phyloP scores from a whole-genome alignment of 2,329 filamentous ascomycete genomes.

The Ilyonectria sp. region DNA sequence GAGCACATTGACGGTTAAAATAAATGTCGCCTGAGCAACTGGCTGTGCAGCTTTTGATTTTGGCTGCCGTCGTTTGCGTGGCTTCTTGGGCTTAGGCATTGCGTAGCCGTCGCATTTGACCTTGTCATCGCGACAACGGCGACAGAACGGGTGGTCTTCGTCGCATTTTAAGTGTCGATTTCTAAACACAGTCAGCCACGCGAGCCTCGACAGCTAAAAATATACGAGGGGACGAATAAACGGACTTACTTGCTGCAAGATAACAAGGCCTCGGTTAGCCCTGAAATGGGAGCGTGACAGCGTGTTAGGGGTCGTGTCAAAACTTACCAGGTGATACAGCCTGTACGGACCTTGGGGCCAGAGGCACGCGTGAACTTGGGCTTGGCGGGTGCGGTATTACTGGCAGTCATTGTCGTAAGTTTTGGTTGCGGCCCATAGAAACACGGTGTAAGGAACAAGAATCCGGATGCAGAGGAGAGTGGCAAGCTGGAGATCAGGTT shows the following conservation, averaged over 20 bases:
- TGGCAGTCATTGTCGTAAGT: neutral
- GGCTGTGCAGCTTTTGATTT: conserved; percentile 4
- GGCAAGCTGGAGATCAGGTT: neutral
- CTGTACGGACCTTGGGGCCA: conserved; percentile 38
- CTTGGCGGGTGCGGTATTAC: neutral
- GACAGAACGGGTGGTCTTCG: conserved; percentile 45
- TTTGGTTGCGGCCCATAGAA: neutral
- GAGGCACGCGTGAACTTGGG: conserved; percentile 36
- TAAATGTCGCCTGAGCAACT: conserved; percentile 9
- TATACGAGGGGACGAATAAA: neutral
- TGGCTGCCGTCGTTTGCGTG: neutral
- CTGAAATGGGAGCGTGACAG: neutral
- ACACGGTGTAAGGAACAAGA: neutral
- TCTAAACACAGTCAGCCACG: conserved; percentile 15
- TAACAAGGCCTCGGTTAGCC: conserved; percentile 15
- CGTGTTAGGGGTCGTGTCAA: neutral
- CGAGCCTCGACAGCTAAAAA: neutral
- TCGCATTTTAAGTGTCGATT: conserved; percentile 47
- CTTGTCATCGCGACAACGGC: conserved; percentile 33
- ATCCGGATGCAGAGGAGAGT: neutral
- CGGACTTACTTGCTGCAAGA: conserved; percentile 30
- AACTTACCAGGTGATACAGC: conserved; percentile 43
- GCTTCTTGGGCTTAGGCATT: conserved; percentile 7
- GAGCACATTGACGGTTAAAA: neutral
- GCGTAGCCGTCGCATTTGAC: conserved; percentile 45